A percentile compares a stretch with the other conserved stretches of the same genome.
phyloP scores from a whole-genome alignment of 2,329 filamentous ascomycete species.

The Neonectria neomacrospora region DNA sequence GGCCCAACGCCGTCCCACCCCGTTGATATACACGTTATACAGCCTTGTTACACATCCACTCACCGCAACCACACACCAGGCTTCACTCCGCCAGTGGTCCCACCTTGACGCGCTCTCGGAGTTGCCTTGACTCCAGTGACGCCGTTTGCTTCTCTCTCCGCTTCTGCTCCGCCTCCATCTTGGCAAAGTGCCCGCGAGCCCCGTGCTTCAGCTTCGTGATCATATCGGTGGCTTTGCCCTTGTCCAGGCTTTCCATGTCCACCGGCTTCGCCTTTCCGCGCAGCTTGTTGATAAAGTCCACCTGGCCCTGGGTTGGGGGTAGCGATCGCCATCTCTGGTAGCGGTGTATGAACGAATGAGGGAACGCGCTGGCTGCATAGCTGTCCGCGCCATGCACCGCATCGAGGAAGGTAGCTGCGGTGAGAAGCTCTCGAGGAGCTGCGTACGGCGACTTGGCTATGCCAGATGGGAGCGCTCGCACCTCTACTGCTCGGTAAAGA shows the following conservation, averaged over 20 bases:
- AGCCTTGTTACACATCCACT: slow-evolving; percentile 26
- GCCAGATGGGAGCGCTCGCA: slow-evolving; percentile 58
- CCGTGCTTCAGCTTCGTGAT: slow-evolving; percentile 93
- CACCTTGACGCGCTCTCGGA: slow-evolving; percentile 65
- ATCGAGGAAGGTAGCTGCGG: slow-evolving; percentile 73
- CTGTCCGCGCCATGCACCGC: slow-evolving; percentile 89
- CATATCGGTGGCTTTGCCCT: slow-evolving; percentile 87
- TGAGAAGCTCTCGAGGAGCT: slow-evolving; percentile 74
- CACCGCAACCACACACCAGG: slow-evolving; percentile 18
- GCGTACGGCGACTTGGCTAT: slow-evolving; percentile 70
- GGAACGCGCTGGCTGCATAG: slow-evolving; percentile 75
- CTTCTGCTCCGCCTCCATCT: slow-evolving; percentile 63
- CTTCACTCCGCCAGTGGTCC: slow-evolving; percentile 55
- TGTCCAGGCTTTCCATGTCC: slow-evolving; percentile 69
- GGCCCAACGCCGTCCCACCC: slow-evolving; percentile 22
- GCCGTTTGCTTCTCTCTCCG: slow-evolving; percentile 55
- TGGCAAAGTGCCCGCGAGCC: slow-evolving; percentile 71
- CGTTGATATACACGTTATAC: slow-evolving; percentile 29
- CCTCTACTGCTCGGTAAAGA: slow-evolving; percentile 58
- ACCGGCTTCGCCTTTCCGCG: slow-evolving; percentile 65
- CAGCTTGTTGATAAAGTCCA: slow-evolving; percentile 76
- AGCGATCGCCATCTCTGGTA: slow-evolving; percentile 75
- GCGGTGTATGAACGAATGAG: slow-evolving; percentile 73
- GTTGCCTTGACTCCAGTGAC: slow-evolving; percentile 53
- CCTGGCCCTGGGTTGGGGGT: slow-evolving; percentile 72